phyloP scores from a whole-genome alignment of 805 yeast genomes.

The Saccharomycopsis vini region DNA sequence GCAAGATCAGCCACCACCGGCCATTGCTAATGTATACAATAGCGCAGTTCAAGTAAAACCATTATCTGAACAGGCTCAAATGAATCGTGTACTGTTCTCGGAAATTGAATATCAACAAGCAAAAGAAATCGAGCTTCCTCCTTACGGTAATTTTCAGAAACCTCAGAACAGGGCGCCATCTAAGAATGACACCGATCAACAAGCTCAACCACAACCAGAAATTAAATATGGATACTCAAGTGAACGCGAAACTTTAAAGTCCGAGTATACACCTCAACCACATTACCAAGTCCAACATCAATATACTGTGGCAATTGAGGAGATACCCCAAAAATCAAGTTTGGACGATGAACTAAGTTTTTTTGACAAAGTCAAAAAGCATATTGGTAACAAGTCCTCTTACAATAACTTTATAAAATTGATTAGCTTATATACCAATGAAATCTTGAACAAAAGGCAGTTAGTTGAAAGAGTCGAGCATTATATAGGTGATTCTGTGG shows the following conservation, averaged over 20 bases:
- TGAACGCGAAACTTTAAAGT: conserved; percentile 6
- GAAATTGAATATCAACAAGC: too few relatives aligned
- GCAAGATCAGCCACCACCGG: too few relatives aligned
- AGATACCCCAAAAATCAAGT: conserved; percentile 20
- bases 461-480: conserved; percentile 78
- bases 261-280: not conserved
- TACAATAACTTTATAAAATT: conserved; percentile 88
- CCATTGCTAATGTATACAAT: too few relatives aligned
- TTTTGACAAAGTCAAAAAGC: conserved; percentile 76
- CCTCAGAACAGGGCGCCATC: not conserved
- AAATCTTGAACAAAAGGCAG: conserved; percentile 73
- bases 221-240: not conserved
- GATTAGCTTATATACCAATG: conserved; percentile 78
- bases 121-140: conserved; percentile 1
- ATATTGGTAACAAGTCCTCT: conserved; percentile 75
- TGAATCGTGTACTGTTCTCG: too few relatives aligned
- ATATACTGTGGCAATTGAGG: conserved; percentile 1
- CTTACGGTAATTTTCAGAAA: conserved; percentile 6
- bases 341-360: conserved; percentile 80
- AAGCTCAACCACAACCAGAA: not conserved
- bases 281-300: not conserved
- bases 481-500: conserved; percentile 73
- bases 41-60: too few relatives aligned
- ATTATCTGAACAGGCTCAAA: too few relatives aligned
- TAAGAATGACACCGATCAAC: not conserved